Percentiles rank a stretch among this genome's conserved stretches.
Evolutionary conservation across 371 early-diverging fungal genomes (phyloP).

Genomic region (Rhizopus arrhizus): DNA sequence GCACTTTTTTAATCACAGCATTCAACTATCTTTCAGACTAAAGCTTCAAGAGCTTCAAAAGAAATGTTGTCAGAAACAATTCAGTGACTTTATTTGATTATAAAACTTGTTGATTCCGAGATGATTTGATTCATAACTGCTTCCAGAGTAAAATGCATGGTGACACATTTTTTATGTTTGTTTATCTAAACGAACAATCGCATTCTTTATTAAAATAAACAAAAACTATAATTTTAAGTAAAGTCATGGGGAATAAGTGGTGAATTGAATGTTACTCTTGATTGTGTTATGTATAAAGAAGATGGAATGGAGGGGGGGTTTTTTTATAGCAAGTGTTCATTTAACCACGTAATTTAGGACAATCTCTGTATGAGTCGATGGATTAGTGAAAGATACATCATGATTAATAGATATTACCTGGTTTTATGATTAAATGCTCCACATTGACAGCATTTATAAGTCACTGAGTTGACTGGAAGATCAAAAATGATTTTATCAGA

Average conservation of each 20-base stretch:
- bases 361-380: neutral
- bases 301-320: no score
- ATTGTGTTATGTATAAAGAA: neutral
- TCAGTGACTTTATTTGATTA: no score
- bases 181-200: no score
- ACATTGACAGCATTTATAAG: slow-evolving; percentile 1
- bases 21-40: no score
- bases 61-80: no score
- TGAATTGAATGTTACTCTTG: neutral
- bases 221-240: neutral
- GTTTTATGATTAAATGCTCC: slow-evolving; percentile 2
- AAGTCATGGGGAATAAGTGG: neutral
- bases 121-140: no score
- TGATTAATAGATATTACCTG: neutral
- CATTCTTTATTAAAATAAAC: no score
- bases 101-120: no score
- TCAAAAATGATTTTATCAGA: neutral
- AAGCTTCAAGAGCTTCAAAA: no score
- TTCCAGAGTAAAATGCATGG: no score
- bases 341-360: slow-evolving; percentile 2
- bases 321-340: neutral
- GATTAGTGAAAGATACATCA: neutral
- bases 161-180: no score
- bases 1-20: no score
- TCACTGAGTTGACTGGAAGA: neutral